Base-by-base conservation (phyloP, 352 stramenopile species). In the Phytophthora brassicae region DNA sequence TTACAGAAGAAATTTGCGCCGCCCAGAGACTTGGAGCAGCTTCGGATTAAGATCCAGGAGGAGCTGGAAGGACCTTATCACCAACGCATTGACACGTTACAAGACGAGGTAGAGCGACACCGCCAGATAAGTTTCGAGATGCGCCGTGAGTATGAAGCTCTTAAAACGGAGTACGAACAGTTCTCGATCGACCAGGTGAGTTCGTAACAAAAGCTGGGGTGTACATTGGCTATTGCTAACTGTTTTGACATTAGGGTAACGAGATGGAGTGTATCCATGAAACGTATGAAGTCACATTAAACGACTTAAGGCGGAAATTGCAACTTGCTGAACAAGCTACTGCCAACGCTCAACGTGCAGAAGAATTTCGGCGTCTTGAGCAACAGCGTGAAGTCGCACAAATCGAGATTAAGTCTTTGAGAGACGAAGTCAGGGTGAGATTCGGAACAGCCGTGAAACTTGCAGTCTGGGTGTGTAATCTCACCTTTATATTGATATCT, bases 121-220 rank as follows among this genome's bases (percentile, higher is more conserved):
- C 79, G 84, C 11, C 75, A 91, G 33, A 61, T 84, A 23, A 77
- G 75, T 19, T 92, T 91, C 48, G 67, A 79, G 3, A 60, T 88
- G 44, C 87, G 81, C 14, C 75, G 84, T 19, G 87, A 93, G 46
- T 87, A 79, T 58, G 87, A 95, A 55, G 64, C 89, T 6, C 49
- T 95, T 19, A 93, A 94, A 66, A 86, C 85, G 26, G 86, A 94
- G 72, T 92, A 91, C 73, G 86, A 94, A 47, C 83, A 94, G 69
- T 92, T 80, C 56, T 75, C 82, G 0, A 74, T 90, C 23, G 79
- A 93, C 43, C 84, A 94, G 61, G 79, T 85, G 19, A 11, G 63
- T 24, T 5, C 6, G 13, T 22, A 13, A 52, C 13, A 2, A 41
- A 6, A 4, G 16, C 31, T 38, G 12, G 35, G 0, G 11, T 50